Evolutionary conservation across 441 rosid genomes (phyloP), one percentile per base, ranked within the genome.

Genomic region (Geranium incanum): DNA sequence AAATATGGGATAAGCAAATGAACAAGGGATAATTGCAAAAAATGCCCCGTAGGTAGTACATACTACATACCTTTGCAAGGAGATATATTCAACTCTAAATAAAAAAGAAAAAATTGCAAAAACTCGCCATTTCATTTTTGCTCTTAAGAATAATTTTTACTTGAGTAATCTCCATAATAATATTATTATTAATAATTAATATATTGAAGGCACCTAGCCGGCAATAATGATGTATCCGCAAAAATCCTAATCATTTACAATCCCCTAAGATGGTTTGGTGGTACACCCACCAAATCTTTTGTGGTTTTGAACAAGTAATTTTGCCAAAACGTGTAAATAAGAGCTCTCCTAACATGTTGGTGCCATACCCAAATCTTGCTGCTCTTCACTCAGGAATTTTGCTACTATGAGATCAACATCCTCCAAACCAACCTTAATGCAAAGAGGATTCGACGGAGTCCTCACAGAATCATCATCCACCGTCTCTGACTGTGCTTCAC

Each of bases 371-470:
- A 74, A 73, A 36, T 76, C 79, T 70, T 74, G 66, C 60, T 62
- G 0, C 33, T 78, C 75, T 72, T 70, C 71, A 41, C 72, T 75
- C 45, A 81, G 70, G 39, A 84, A 85, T 70, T 81, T 82, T 5
- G 88, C 76, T 3, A 88, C 84, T 8, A 91, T 86, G 19, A 79
- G 73, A 67, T 69, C 82, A 1, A 86, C 96, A 65, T 92, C 92
- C 70, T 84, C 87, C 85, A 92, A 77, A 16, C 84, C 85, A 72
- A 92, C 94, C 8, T 93, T 89, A 6, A 87, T 80, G 70, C 81
- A 85, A 6, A 86, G 75, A 12, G 93, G 84, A 71, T 86, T 85
- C 2, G 79, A 36, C 0, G 86, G 77, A 71, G 72, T 66, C 71
- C 55, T 70, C 7, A 69, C 71, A 1, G 86, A 78, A 76, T 78